Base-by-base conservation (phyloP, 2,329 filamentous ascomycete species). In the Fusarium hainanense region DNA sequence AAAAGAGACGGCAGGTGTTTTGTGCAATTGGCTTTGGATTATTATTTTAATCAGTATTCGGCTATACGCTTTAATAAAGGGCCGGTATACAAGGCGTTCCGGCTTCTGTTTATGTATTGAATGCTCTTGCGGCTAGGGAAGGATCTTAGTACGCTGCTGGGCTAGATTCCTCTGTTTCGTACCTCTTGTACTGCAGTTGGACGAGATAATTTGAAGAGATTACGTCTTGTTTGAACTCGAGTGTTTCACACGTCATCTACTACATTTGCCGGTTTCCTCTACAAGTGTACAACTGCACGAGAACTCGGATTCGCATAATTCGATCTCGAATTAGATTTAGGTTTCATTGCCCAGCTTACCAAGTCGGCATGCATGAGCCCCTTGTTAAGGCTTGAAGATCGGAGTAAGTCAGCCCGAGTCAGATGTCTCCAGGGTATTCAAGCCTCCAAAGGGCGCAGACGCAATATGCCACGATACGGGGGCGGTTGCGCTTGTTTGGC, bases 81-180 rank as follows among this genome's bases (percentile, higher is more conserved):
- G 70, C 64, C 59, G 70, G 71, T 58, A 71, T 66, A 69, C 60
- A 62, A 54, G 71, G 73, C 73, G 73, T 75, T 75, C 49, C 54
- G 73, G 73, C 56, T 72, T 71, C 14, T 56, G 52, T 66, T 71
- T 55, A 63, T 70, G 43, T 57, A 65, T 68, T 25, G 25, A 48
- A 47, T 56, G 34, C 21, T 58, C 37, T 59, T 41, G 32, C 47
- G 28, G 44, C 48, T 42, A 41, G 5, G 11, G 30, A 48, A 41
- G 49, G 16, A 49, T 44, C 11, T 58, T 21, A 40, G 48, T 44
- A 52, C 27, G 49, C 37, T 52, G 40, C 41, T 59, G 43, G 20
- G 30, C 20, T 30, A 42, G 25, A 61, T n/a, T 61, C n/a, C n/a
- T 52, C 20, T 43, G 58, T 32, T 37, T 13, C 23, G 50, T 28